Conservation (phyloP, 1,284 basidiomycete genomes). For the Ganoderma resinaceum region DNA sequence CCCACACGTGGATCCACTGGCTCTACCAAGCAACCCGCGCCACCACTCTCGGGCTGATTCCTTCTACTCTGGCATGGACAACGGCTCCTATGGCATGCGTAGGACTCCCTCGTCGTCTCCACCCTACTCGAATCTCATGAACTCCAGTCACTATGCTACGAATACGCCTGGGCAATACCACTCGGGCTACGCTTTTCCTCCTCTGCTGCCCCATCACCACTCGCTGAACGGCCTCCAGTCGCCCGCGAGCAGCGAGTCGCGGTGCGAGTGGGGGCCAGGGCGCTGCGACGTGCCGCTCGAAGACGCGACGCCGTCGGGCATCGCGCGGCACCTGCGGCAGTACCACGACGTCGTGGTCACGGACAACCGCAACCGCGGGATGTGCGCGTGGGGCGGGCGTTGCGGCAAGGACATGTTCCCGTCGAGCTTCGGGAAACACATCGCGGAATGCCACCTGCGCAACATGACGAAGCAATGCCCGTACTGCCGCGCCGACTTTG, state of each 20-base stretch:
- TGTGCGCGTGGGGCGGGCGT: conserved; percentile 28
- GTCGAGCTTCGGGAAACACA: conserved; percentile 35
- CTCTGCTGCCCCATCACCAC: neutral
- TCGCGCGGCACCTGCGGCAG: conserved; percentile 33
- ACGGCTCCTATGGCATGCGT: conserved; percentile 8
- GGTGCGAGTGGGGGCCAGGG: conserved; percentile 25
- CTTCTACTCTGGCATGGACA: conserved; percentile 8
- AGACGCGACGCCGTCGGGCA: conserved; percentile 30
- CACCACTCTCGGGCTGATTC: conserved; percentile 2
- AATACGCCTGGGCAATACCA: neutral
- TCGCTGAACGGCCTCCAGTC: neutral
- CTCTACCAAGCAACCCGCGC: conserved; percentile 3
- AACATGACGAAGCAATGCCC: conserved; percentile 33
- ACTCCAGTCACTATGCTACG: conserved; percentile 1
- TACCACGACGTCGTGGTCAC: conserved; percentile 28
- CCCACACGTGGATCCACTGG: conserved; percentile 4
- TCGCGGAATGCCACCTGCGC: conserved; percentile 35
- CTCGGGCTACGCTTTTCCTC: neutral
- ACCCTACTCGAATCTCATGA: conserved; percentile 1
- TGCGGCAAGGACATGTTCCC: conserved; percentile 35
- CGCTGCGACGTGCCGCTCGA: conserved; percentile 25
- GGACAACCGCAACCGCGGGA: conserved; percentile 28
- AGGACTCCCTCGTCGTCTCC: neutral
- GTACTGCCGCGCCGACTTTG: conserved; percentile 32
- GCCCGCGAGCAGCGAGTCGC: neutral